Evolutionary conservation across 1,139 yeast genomes (phyloP).

Genomic region (Pichia sp.): DNA sequence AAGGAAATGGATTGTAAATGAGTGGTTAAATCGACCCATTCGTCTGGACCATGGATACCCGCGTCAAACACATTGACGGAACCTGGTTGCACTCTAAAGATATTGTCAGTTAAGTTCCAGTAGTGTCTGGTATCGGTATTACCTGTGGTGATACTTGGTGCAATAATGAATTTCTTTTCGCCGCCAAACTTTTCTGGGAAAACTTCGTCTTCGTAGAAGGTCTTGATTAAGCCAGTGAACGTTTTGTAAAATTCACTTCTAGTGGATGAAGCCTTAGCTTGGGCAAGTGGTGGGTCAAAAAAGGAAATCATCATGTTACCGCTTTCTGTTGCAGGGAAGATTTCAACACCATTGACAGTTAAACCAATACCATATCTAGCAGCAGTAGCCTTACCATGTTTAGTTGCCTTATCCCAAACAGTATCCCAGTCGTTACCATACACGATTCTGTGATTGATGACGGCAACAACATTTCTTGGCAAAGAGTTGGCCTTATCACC

Average conservation of each 20-base stretch:
- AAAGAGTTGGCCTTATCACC: slow-evolving; percentile 60
- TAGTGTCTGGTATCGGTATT: slow-evolving; percentile 84
- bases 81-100: slow-evolving; percentile 54
- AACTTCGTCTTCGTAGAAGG: slow-evolving; percentile 45
- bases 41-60: slow-evolving; percentile 33
- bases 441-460: slow-evolving; percentile 55
- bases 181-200: slow-evolving; percentile 40
- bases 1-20: slow-evolving; percentile 61
- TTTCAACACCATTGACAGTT: slow-evolving; percentile 34
- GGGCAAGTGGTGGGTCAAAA: slow-evolving; percentile 33
- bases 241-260: slow-evolving; percentile 41
- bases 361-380: slow-evolving; percentile 47
- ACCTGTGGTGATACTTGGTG: slow-evolving; percentile 73
- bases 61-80: slow-evolving; percentile 14
- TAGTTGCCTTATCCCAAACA: slow-evolving; percentile 20
- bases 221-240: slow-evolving; percentile 45
- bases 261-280: slow-evolving; percentile 48
- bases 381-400: slow-evolving; percentile 42
- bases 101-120: slow-evolving; percentile 71
- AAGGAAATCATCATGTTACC: slow-evolving; percentile 49
- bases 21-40: slow-evolving; percentile 46
- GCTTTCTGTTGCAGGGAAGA: slow-evolving; percentile 34
- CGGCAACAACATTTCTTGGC: slow-evolving; percentile 49
- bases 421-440: slow-evolving; percentile 40
- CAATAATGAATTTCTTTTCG: slow-evolving; percentile 48